phyloP scores from a whole-genome alignment of 306 rosid species.

The Casuarina cunninghamiana region DNA sequence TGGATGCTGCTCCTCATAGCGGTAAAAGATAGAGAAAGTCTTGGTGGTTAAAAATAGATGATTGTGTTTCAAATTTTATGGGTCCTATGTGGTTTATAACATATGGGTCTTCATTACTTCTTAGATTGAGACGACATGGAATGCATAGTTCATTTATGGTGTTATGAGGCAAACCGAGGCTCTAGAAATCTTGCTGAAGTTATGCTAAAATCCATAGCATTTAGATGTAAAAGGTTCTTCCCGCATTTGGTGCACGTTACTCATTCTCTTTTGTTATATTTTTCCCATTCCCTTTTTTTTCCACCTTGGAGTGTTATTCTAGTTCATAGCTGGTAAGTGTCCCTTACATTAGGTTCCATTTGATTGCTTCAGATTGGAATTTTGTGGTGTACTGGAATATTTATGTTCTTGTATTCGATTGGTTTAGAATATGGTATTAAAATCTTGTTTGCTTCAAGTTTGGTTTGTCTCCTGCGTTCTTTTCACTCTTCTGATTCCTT shows the following conservation, averaged over 20 bases:
- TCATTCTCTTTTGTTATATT: not conserved
- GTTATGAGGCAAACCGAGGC: constrained; percentile 6
- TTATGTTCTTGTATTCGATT: not conserved
- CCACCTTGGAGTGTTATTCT: constrained; percentile 10
- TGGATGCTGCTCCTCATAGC: constrained; percentile 78
- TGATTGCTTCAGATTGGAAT: not conserved
- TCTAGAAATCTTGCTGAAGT: not conserved
- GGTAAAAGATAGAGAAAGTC: constrained; percentile 15
- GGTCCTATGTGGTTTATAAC: constrained; percentile 5
- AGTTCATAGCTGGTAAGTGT: not conserved
- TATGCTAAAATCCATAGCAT: not conserved
- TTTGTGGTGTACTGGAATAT: not conserved
- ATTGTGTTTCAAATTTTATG: constrained; percentile 18
- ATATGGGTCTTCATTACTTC: not conserved
- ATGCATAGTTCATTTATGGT: not conserved
- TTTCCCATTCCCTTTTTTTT: not conserved
- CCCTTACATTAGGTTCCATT: constrained; percentile 1
- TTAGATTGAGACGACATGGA: not conserved
- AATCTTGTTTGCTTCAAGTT: not conserved
- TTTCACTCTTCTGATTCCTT: not conserved
- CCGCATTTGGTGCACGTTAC: not conserved
- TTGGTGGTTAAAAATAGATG: constrained; percentile 9
- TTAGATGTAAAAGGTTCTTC: not conserved
- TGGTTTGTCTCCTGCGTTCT: not conserved
- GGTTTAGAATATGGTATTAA: not conserved